These are phyloP conservation scores for Paecilomyces dactylethromorphus DNA, from an alignment of 2,329 filamentous ascomycete genomes.

Conservation along the genomic window DNA sequence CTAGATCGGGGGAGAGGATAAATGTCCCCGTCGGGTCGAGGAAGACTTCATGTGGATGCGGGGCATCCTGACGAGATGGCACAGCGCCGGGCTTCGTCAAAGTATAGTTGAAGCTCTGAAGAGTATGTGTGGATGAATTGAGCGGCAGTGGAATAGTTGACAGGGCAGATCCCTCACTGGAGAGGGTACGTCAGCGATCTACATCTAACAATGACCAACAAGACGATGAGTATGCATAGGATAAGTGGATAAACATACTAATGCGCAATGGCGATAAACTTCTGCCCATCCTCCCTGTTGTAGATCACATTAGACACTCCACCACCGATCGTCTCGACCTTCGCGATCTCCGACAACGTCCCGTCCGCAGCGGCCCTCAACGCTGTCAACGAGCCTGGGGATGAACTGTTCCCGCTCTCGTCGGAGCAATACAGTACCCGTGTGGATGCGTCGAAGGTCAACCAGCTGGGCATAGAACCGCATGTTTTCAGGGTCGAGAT, in stretches of 20 bases:
- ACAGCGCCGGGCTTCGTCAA: slow-evolving; percentile 28
- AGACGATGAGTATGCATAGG: neutral
- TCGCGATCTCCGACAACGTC: slow-evolving; percentile 14
- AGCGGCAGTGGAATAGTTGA: slow-evolving; percentile 27
- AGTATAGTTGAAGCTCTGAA: slow-evolving; percentile 39
- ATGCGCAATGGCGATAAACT: slow-evolving; percentile 31
- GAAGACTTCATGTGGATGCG: slow-evolving; percentile 60
- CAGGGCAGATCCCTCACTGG: slow-evolving; percentile 18
- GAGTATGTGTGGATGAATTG: slow-evolving; percentile 1
- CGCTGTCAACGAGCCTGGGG: slow-evolving; percentile 23
- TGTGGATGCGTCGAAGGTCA: slow-evolving; percentile 21
- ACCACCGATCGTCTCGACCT: slow-evolving; percentile 17
- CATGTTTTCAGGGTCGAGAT: slow-evolving; percentile 21
- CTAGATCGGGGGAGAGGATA: slow-evolving; percentile 60
- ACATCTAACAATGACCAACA: neutral
- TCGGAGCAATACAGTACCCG: slow-evolving; percentile 29
- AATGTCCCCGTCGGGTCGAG: slow-evolving; percentile 60
- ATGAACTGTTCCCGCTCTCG: slow-evolving; percentile 20
- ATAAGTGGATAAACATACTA: slow-evolving; percentile 22
- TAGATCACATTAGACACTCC: slow-evolving; percentile 30
- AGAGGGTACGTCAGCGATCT: slow-evolving; percentile 13
- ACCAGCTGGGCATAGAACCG: slow-evolving; percentile 30
- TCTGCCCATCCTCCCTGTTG: slow-evolving; percentile 12
- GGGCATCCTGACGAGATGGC: slow-evolving; percentile 46
- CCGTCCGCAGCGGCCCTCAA: slow-evolving; percentile 14